Evolutionary conservation across 805 yeast genomes (phyloP), one percentile per base, ranked within the genome.

Genomic region (Henningerozyma blattae): DNA sequence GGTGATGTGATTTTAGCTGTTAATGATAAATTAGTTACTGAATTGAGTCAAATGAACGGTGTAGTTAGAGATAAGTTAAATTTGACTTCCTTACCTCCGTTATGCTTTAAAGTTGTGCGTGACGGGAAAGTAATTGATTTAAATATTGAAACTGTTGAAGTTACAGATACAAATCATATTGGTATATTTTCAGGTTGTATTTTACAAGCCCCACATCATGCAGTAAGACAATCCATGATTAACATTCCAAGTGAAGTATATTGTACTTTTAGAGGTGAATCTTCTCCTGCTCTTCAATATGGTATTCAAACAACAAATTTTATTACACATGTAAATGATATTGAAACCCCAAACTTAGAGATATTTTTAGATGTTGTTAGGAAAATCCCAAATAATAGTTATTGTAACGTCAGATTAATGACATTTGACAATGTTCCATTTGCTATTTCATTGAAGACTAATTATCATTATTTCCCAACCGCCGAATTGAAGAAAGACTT

Each of bases 181-280:
- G 77, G 82, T 7, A 65, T 70, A 32, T 87, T 94, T 91, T 73
- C 86, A 34, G 95, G 95, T 16, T 77, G 86, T 27, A 59, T 79
- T 5, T 56, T 87, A 22, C 96, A 87, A 51, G 69, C 74, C 26
- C 95, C 95, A n/a, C 95, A 85, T 55, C 93, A 81, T 50, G 89
- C 91, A 7, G 95, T 86, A 14, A 72, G 87, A 41, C 95, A 86
- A 59, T 75, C 81, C 26, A 77, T 82, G 70, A 72, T 72, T 34
- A 65, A 70, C 36, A 62, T 84, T 34, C 95, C 94, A 10, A 77
- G 89, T 14, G 75, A 73, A 34, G 91, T 87, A n/a, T 87, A 86
- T 50, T 77, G 85, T 34, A 77, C 85, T 2, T 66, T 75, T 17
- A 71, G 81, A 50, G 68, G 77, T 28, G 68, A 73, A 25, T 94